phyloP scores from a whole-genome alignment of 768 basidiomycete species.

The Sarcodon aspratus region DNA sequence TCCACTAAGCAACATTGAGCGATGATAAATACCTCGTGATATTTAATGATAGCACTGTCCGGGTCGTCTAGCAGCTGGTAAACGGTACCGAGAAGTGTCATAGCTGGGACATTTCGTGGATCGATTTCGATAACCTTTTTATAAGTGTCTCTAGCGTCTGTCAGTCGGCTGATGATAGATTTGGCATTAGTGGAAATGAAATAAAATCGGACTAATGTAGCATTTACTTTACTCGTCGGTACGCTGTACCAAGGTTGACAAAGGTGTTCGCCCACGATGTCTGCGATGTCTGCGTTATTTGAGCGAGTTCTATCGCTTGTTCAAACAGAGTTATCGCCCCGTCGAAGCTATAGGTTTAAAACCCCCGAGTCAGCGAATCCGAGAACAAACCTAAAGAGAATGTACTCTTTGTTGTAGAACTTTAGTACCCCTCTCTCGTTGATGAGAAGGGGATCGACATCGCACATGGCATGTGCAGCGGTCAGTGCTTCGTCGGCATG shows the following conservation, averaged over 20 bases:
- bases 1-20: neutral
- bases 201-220: neutral
- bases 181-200: neutral
- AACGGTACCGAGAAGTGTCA: slow-evolving; percentile 85
- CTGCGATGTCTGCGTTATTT: slow-evolving; percentile 77
- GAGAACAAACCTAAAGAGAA: neutral
- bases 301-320: slow-evolving; percentile 68
- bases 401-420: slow-evolving; percentile 77
- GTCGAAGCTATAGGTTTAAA: slow-evolving; percentile 43
- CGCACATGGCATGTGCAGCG: slow-evolving; percentile 73
- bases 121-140: slow-evolving; percentile 77
- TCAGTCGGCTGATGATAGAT: slow-evolving; percentile 21
- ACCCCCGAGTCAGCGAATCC: neutral
- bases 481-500: slow-evolving; percentile 84
- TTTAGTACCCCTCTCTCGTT: slow-evolving; percentile 94
- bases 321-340: slow-evolving; percentile 62
- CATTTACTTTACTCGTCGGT: slow-evolving; percentile 66
- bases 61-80: slow-evolving; percentile 63
- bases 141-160: slow-evolving; percentile 67
- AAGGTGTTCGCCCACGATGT: slow-evolving; percentile 84
- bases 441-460: slow-evolving; percentile 77
- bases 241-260: slow-evolving; percentile 86
- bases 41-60: slow-evolving; percentile 78
- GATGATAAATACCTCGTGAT: slow-evolving; percentile 66
- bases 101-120: slow-evolving; percentile 69